These are phyloP conservation scores for Scleromitrula shiraiana DNA, from an alignment of 2,329 filamentous ascomycete genomes.

Conservation along the genomic window DNA sequence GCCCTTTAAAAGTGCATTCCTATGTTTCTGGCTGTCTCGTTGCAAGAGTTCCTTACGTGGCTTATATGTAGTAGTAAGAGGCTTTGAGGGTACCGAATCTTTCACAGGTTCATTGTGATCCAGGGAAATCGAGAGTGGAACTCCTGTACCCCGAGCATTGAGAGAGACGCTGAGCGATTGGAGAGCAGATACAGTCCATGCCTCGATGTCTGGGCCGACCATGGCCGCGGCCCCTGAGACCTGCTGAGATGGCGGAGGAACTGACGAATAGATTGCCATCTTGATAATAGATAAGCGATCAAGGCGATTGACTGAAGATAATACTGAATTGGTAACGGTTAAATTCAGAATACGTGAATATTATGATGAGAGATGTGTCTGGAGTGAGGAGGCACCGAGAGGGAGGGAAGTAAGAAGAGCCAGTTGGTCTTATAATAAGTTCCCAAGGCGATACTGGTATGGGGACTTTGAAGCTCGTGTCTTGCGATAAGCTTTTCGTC, in stretches of 20 bases:
- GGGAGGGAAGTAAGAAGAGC: neutral
- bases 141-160: constrained; percentile 49
- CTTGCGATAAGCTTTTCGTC: constrained; percentile 5
- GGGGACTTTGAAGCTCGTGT: neutral
- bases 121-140: constrained; percentile 66
- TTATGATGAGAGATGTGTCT: neutral
- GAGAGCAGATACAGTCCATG: constrained; percentile 56
- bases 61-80: constrained; percentile 24
- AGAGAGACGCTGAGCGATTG: constrained; percentile 48
- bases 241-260: constrained; percentile 40
- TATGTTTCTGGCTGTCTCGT: constrained; percentile 50
- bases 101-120: constrained; percentile 41
- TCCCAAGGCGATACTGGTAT: too few species aligned
- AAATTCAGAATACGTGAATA: neutral
- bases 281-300: constrained; percentile 11
- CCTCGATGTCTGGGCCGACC: constrained; percentile 49
- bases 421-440: too few species aligned
- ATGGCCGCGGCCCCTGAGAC: constrained; percentile 20
- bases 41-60: constrained; percentile 33
- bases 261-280: constrained; percentile 47
- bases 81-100: constrained; percentile 21
- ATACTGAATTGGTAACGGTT: neutral
- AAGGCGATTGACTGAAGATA: neutral
- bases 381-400: neutral
- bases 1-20: constrained; percentile 59